These are phyloP conservation scores for Aspergillus novoparasiticus DNA, from an alignment of 2,329 filamentous ascomycete genomes.

Conservation along the genomic window DNA sequence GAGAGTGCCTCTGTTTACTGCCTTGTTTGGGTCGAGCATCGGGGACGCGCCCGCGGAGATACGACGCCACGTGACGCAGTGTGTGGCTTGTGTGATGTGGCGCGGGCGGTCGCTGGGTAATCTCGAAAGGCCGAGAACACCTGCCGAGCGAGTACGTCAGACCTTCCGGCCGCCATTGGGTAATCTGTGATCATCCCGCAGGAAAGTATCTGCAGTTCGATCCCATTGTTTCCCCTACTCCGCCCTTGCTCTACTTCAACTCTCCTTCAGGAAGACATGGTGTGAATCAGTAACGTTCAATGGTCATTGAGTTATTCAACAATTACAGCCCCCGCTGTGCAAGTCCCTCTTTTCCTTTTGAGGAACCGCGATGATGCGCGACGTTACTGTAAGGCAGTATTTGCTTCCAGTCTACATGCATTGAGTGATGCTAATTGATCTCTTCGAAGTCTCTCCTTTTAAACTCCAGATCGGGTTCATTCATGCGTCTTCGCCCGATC, in stretches of 20 bases:
- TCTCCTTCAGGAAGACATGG: slow-evolving; percentile 24
- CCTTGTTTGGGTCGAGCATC: slow-evolving; percentile 24
- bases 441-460: slow-evolving; percentile 26
- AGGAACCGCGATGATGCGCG: slow-evolving; percentile 30
- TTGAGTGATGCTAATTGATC: slow-evolving; percentile 10
- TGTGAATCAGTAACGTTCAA: slow-evolving; percentile 19
- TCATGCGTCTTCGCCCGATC: slow-evolving; percentile 25
- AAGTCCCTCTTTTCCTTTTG: slow-evolving; percentile 25
- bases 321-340: slow-evolving; percentile 27
- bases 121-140: slow-evolving; percentile 20
- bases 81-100: background rate
- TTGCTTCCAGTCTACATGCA: background rate
- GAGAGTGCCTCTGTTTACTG: slow-evolving; percentile 22
- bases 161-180: slow-evolving; percentile 7
- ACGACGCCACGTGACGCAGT: slow-evolving; percentile 18
- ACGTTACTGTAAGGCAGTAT: slow-evolving; percentile 31
- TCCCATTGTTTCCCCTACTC: slow-evolving; percentile 8
- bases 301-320: slow-evolving; percentile 19
- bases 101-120: background rate
- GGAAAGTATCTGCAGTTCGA: slow-evolving; percentile 9
- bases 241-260: background rate
- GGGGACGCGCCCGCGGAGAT: slow-evolving; percentile 24
- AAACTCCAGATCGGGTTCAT: slow-evolving; percentile 23
- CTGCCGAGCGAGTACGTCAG: slow-evolving; percentile 26
- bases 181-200: slow-evolving; percentile 6